Percentiles rank a stretch among this genome's conserved stretches.
Conservation (phyloP, 495 filamentous ascomycete genomes). For the Talaromyces adpressus region DNA sequence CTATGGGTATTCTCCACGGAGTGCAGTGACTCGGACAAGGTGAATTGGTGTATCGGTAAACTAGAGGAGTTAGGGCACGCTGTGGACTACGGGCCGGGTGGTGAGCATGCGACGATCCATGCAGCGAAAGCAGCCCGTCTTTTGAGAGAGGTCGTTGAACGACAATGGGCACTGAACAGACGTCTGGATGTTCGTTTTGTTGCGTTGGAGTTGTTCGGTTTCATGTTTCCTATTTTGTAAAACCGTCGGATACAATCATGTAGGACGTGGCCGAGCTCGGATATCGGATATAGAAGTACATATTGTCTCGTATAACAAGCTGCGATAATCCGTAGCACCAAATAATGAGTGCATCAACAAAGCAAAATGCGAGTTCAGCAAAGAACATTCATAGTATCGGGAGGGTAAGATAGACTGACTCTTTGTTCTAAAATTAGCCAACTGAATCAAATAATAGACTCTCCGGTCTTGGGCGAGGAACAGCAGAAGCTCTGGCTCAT, state of each 20-base stretch:
- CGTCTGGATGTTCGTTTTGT: neutral
- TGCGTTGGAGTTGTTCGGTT: neutral
- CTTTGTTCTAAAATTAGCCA: neutral
- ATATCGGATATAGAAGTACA: neutral
- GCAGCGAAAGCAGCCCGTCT: neutral
- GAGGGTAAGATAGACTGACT: neutral
- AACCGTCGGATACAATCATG: neutral
- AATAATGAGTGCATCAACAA: neutral
- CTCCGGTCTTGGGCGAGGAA: conserved; percentile 58
- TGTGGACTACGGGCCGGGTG: neutral
- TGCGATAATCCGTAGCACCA: neutral
- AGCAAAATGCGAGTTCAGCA: neutral
- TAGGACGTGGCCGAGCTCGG: neutral
- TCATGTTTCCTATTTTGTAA: neutral
- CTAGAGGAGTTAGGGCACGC: neutral
- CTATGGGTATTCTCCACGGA: neutral
- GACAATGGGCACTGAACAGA: neutral
- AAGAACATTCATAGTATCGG: neutral
- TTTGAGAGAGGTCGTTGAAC: neutral
- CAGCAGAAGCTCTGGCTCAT: conserved; percentile 45
- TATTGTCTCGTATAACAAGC: neutral
- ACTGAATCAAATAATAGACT: conserved; percentile 12
- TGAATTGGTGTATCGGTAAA: neutral
- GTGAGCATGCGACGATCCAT: neutral
- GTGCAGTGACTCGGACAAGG: neutral